A percentile compares a stretch with the other conserved stretches of the same genome.
Evolutionary conservation across 805 yeast genomes (phyloP).

Genomic region (Metschnikowia santaceciliae): DNA sequence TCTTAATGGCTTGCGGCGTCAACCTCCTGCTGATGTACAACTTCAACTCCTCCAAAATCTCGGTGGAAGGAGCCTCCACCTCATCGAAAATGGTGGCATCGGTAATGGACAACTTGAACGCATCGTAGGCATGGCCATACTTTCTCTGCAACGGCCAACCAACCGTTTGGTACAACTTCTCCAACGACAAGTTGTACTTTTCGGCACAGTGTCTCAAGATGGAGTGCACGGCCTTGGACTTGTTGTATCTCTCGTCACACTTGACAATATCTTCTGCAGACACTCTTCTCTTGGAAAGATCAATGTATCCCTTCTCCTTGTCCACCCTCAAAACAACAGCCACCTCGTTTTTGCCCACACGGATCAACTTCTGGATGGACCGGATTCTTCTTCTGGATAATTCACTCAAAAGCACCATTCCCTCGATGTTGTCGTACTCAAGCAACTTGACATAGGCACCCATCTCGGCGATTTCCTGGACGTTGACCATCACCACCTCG

Average conservation of each 20-base stretch:
- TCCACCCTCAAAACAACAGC: conserved; percentile 97
- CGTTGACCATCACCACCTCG: conserved; percentile 98
- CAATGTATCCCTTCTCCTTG: conserved; percentile 97
- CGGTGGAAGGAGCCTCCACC: conserved; percentile 65
- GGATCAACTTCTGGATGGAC: conserved; percentile 92
- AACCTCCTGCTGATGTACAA: conserved; percentile 86
- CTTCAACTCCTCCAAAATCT: conserved; percentile 78
- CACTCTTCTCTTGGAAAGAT: conserved; percentile 94
- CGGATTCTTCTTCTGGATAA: conserved; percentile 98
- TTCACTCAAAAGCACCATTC: conserved; percentile 95
- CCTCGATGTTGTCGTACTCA: conserved; percentile 97
- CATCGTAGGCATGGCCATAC: conserved; percentile 96
- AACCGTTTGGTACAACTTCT: conserved; percentile 76
- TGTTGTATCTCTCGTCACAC: conserved; percentile 96
- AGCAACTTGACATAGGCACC: conserved; percentile 96
- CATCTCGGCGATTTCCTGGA: conserved; percentile 98
- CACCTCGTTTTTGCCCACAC: conserved; percentile 98
- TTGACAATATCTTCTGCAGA: conserved; percentile 95
- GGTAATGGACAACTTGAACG: conserved; percentile 92
- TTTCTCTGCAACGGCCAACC: conserved; percentile 98
- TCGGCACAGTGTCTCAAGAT: conserved; percentile 98
- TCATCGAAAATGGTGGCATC: conserved; percentile 85
- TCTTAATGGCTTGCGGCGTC: conserved; percentile 96
- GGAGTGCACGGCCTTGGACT: conserved; percentile 97
- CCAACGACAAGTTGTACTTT: conserved; percentile 84